These are phyloP conservation scores for Suzukiozyma palmioleophila DNA, from an alignment of 1,139 yeast species.

Conservation along the genomic window DNA sequence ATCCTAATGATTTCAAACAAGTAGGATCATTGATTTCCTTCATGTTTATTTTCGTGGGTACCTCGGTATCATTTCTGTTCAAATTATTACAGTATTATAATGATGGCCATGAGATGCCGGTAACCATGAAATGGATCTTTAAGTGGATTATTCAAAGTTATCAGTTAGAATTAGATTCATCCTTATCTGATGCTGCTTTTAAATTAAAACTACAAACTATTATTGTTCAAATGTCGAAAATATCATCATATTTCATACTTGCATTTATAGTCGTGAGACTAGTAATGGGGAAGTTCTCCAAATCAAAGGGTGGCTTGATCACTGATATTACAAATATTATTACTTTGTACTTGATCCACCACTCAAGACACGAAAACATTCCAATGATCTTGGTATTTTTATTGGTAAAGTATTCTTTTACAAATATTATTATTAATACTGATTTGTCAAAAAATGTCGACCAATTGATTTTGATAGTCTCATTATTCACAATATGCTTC, in stretches of 20 bases:
- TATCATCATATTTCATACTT: slow-evolving; percentile 20
- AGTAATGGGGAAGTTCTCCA: slow-evolving; percentile 21
- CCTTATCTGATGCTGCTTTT: slow-evolving; percentile 14
- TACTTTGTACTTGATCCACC: slow-evolving; percentile 61
- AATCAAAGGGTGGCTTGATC: slow-evolving; percentile 21
- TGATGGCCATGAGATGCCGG: slow-evolving; percentile 51
- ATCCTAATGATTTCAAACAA: slow-evolving; percentile 12
- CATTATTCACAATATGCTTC: slow-evolving; percentile 30
- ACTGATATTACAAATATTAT: slow-evolving; percentile 43
- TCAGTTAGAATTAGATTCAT: slow-evolving; percentile 17
- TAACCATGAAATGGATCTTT: slow-evolving; percentile 25
- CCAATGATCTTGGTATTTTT: slow-evolving; percentile 61
- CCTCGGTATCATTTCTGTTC: slow-evolving; percentile 46
- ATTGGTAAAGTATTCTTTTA: slow-evolving; percentile 27
- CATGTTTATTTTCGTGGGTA: slow-evolving; percentile 34
- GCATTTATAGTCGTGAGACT: slow-evolving; percentile 20
- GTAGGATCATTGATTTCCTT: slow-evolving; percentile 31
- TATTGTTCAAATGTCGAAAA: slow-evolving; percentile 24
- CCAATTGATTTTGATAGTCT: slow-evolving; percentile 17
- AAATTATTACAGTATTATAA: slow-evolving; percentile 53
- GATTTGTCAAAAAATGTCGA: slow-evolving; percentile 13
- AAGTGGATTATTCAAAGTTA: slow-evolving; percentile 27
- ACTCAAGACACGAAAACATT: slow-evolving; percentile 62
- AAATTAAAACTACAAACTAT: slow-evolving; percentile 23
- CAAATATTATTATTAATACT: slow-evolving; percentile 10